Evolutionary conservation across 2,329 filamentous ascomycete species (phyloP).

Genomic region (Rhynchosporium secalis): DNA sequence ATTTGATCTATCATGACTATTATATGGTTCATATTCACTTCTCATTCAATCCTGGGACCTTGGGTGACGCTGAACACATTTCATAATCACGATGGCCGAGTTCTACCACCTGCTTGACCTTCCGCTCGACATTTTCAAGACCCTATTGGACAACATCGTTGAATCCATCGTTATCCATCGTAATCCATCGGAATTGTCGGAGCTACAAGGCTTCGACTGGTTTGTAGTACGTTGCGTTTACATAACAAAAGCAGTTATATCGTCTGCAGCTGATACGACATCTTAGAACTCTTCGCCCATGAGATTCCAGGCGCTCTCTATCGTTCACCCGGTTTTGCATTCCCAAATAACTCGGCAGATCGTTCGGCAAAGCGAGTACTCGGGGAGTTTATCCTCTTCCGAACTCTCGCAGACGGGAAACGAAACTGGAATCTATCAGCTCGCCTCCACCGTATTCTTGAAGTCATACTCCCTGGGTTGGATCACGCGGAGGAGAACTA

Average conservation of each 20-base stretch:
- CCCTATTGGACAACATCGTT: background rate
- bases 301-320: conserved; percentile 1
- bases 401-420: conserved; percentile 1
- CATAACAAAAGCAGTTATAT: background rate
- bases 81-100: background rate
- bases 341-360: background rate
- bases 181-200: background rate
- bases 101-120: background rate
- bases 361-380: background rate
- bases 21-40: background rate
- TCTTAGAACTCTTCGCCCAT: background rate
- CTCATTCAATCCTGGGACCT: background rate
- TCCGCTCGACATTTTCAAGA: background rate
- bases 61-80: background rate
- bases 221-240: background rate
- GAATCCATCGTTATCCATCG: background rate
- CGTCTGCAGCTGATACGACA: background rate
- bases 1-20: no score
- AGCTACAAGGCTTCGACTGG: background rate
- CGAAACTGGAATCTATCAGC: background rate
- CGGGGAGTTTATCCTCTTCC: background rate
- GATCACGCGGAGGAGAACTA: background rate
- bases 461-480: background rate
- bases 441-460: background rate
- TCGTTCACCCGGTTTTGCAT: background rate